phyloP scores from a whole-genome alignment of 176 grass and related monocot genomes.

The Oryza meyeriana region DNA sequence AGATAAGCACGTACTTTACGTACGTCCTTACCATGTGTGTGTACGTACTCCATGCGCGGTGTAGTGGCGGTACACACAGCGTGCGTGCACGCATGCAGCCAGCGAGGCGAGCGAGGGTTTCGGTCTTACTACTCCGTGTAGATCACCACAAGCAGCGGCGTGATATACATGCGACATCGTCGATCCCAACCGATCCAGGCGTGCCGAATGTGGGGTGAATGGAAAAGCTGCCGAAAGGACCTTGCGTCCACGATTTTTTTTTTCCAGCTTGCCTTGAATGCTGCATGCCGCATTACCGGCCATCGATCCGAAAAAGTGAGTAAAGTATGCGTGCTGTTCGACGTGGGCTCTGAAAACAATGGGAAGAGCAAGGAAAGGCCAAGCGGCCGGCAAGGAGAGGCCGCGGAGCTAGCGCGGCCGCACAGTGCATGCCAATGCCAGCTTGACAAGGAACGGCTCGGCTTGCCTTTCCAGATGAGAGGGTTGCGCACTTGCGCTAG shows the following conservation, averaged over 20 bases:
- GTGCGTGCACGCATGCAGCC: neutral
- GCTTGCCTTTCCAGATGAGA: neutral
- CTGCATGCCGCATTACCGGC: no score
- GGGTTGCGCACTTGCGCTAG: no score
- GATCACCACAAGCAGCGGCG: neutral
- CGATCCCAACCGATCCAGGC: neutral
- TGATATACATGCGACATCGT: neutral
- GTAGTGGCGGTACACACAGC: neutral
- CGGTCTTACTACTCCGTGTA: neutral
- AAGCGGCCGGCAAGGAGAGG: neutral
- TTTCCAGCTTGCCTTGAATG: neutral
- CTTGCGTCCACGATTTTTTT: neutral
- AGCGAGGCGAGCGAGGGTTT: neutral
- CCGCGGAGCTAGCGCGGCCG: neutral
- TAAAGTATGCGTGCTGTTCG: neutral
- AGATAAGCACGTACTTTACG: neutral
- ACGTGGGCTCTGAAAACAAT: constrained; percentile 38
- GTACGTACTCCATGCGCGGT: no score
- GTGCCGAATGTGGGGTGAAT: neutral
- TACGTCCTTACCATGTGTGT: neutral
- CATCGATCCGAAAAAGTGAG: neutral
- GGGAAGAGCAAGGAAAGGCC: neutral
- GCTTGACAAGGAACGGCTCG: neutral
- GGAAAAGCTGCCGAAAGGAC: neutral
- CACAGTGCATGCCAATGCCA: neutral